Percentiles rank a stretch among this genome's conserved stretches.
phyloP scores from a whole-genome alignment of 257 asterid species.

The Buddleja alternifolia region DNA sequence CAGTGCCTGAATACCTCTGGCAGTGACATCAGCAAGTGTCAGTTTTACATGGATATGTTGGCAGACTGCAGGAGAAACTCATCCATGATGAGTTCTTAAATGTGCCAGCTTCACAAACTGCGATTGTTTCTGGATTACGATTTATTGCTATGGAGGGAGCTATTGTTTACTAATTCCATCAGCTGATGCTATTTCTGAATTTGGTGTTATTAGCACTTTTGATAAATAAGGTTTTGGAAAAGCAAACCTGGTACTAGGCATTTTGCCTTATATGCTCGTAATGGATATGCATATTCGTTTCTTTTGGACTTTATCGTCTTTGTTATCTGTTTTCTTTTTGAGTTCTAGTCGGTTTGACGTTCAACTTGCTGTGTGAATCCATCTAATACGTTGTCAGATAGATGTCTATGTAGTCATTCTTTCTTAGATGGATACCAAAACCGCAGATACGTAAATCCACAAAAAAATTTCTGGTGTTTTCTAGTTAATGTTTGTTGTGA shows the following conservation, averaged over 20 bases:
- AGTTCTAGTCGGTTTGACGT: neutral
- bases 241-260: neutral
- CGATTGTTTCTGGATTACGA: neutral
- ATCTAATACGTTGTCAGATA: too few relatives aligned
- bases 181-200: neutral
- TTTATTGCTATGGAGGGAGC: neutral
- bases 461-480: too few relatives aligned
- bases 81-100: slow-evolving; percentile 39
- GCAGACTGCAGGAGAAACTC: slow-evolving; percentile 55
- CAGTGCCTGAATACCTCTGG: slow-evolving; percentile 55
- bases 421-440: too few relatives aligned
- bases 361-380: neutral
- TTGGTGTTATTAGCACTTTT: neutral
- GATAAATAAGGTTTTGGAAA: slow-evolving; percentile 10
- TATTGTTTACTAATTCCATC: neutral
- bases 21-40: slow-evolving; percentile 60
- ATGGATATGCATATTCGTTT: neutral
- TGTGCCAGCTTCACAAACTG: neutral
- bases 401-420: too few relatives aligned
- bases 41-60: slow-evolving; percentile 59
- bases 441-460: too few relatives aligned
- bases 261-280: neutral
- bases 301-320: neutral
- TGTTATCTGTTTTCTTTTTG: neutral
- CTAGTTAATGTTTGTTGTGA: too few relatives aligned